Base-by-base conservation (phyloP, 2,329 filamentous ascomycete species). In the Mariannaea sp. region DNA sequence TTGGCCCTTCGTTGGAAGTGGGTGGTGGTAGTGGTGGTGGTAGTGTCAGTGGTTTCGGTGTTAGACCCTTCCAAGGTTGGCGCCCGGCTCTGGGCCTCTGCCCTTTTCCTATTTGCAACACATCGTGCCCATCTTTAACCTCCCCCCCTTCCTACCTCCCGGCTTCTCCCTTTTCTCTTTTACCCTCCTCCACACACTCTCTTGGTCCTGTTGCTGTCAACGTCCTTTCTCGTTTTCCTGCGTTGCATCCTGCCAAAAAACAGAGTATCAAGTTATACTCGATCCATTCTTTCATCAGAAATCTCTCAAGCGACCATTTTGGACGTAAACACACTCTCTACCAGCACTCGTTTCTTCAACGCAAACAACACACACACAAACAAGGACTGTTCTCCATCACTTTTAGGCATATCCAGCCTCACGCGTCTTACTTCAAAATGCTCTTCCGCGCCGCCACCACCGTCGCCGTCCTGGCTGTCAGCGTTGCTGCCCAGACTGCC, bases 381-480 rank as follows among this genome's bases (percentile, higher is more conserved):
- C 19, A 38, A 20, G 22, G 4, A 16, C 12, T 14, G 22, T 8
- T n/a, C 19, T 39, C 12, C 7, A 5, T 39, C 17, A 39, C 13
- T 4, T 13, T 32, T n/a, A n/a, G 10, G 13, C 9, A n/a, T 32
- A 32, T 32, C 9, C 13, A 32, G 9, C 29, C 5, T 14, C 42
- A 19, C 16, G 13, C 29, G 16, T 42, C 16, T 9, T 32, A 40
- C 49, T 46, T 49, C 66, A 71, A 65, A 36, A 74, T 74, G 73
- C 69, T 69, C 51, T 71, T 74, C 68, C 59, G 61, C 60, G 61
- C 64, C 49, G 58, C 68, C 46, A 65, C 65, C 50, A 65, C 68
- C 49, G 33, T 71, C 45, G 70, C 70, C 62, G 46, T 74, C 51
- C 53, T 74, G 66, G 71, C 72, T 49, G 66, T 68, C 44, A 60